Evolutionary conservation across 2,329 filamentous ascomycete genomes (phyloP).

Genomic region (Scedosporium boydii): DNA sequence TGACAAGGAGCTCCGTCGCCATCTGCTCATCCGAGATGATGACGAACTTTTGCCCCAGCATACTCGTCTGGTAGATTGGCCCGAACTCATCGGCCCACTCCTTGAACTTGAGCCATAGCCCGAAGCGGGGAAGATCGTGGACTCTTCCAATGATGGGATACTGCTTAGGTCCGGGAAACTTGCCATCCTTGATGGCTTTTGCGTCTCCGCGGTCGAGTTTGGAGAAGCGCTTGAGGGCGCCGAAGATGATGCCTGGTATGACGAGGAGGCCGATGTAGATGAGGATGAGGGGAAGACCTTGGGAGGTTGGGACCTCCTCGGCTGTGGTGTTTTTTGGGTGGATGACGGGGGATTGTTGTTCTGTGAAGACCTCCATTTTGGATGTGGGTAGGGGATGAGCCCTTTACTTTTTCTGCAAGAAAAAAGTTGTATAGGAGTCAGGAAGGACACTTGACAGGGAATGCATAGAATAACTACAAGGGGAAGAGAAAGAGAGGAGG

Average conservation of each 20-base stretch:
- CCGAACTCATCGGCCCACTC: constrained; percentile 33
- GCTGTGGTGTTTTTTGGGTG: neutral
- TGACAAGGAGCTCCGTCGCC: constrained; percentile 37
- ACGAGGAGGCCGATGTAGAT: constrained; percentile 32
- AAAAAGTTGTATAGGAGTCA: neutral
- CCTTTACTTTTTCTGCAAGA: neutral
- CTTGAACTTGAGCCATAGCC: constrained; percentile 41
- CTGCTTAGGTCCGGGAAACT: constrained; percentile 36
- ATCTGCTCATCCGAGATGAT: constrained; percentile 38
- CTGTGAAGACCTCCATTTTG: neutral
- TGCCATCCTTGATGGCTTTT: constrained; percentile 17
- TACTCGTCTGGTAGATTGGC: constrained; percentile 33
- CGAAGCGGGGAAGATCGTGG: constrained; percentile 36
- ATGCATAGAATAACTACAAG: too few relatives aligned
- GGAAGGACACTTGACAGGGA: too few relatives aligned
- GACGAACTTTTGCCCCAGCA: constrained; percentile 28
- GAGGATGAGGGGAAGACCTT: constrained; percentile 27
- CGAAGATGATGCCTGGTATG: constrained; percentile 31
- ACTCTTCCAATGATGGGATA: constrained; percentile 38
- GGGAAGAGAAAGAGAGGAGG: too few relatives aligned
- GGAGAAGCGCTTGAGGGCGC: constrained; percentile 25
- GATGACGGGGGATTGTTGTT: neutral
- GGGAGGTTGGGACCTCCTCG: neutral
- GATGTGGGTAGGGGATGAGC: neutral
- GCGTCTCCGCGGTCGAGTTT: constrained; percentile 8